A percentile compares a stretch with the other conserved stretches of the same genome.
These are phyloP conservation scores for Naganishia onofrii DNA, from an alignment of 768 basidiomycete genomes.

Conservation along the genomic window DNA sequence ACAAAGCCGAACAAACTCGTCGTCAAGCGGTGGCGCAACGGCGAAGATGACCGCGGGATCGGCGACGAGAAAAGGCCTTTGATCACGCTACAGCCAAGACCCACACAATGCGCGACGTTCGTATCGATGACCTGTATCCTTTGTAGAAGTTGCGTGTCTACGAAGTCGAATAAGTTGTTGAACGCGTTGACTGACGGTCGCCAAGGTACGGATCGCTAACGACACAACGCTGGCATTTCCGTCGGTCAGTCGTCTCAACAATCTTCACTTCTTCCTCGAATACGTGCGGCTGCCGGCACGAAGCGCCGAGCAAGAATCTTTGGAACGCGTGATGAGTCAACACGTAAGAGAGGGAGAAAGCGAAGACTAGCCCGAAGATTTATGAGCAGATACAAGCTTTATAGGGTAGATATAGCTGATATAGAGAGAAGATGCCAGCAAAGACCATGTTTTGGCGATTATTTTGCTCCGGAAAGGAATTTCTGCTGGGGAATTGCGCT, in stretches of 20 bases:
- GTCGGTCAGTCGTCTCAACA: slow-evolving; percentile 22
- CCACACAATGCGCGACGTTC: neutral
- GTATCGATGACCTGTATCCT: neutral
- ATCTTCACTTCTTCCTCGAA: neutral
- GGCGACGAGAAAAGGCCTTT: neutral
- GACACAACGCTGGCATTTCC: neutral
- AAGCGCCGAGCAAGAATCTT: neutral
- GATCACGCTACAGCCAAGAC: neutral
- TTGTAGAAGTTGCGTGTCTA: neutral
- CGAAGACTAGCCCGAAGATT: neutral
- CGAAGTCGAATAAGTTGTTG: neutral
- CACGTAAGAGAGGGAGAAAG: neutral
- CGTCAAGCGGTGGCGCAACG: neutral
- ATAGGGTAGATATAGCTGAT: neutral
- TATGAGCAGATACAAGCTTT: neutral
- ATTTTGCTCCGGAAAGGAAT: too few species aligned
- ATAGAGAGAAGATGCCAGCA: neutral
- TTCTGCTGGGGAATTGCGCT: too few species aligned
- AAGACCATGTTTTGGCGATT: too few species aligned
- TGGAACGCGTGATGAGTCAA: slow-evolving; percentile 13
- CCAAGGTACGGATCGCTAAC: neutral
- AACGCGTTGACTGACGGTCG: neutral
- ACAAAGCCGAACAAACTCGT: neutral
- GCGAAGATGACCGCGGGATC: slow-evolving; percentile 3
- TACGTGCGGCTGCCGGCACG: slow-evolving; percentile 3